A percentile compares a stretch with the other conserved stretches of the same genome.
phyloP scores from a whole-genome alignment of 768 basidiomycete species.

The Clitopilus hobsonii region DNA sequence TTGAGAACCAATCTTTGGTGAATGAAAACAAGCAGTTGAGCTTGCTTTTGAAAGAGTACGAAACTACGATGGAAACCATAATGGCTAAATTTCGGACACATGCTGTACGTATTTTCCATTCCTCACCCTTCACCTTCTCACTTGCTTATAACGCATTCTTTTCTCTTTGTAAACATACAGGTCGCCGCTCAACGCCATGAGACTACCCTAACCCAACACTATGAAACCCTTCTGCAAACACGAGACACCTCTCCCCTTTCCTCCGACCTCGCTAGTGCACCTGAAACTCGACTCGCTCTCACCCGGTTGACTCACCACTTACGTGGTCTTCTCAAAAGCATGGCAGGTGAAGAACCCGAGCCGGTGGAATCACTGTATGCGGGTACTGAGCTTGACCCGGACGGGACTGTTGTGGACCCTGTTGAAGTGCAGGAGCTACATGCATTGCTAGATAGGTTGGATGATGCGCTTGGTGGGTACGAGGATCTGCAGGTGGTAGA shows the following conservation, averaged over 20 bases:
- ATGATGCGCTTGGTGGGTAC: slow-evolving; percentile 6
- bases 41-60: slow-evolving; percentile 88
- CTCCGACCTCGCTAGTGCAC: slow-evolving; percentile 51
- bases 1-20: slow-evolving; percentile 89
- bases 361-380: slow-evolving; percentile 27
- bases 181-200: slow-evolving; percentile 91
- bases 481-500: too few relatives aligned
- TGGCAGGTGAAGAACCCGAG: slow-evolving; percentile 62
- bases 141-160: background rate
- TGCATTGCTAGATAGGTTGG: slow-evolving; percentile 34
- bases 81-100: slow-evolving; percentile 96
- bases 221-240: slow-evolving; percentile 73
- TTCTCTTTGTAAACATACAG: slow-evolving; percentile 33
- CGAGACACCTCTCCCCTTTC: slow-evolving; percentile 56
- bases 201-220: slow-evolving; percentile 81
- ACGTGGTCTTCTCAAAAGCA: slow-evolving; percentile 65
- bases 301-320: slow-evolving; percentile 68
- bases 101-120: slow-evolving; percentile 26
- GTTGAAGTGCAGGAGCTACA: slow-evolving; percentile 38
- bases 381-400: slow-evolving; percentile 22
- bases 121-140: background rate
- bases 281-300: slow-evolving; percentile 60
- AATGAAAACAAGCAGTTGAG: slow-evolving; percentile 96
- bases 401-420: slow-evolving; percentile 26
- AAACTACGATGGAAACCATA: slow-evolving; percentile 89